Base-by-base conservation (phyloP, 208 protist genomes). In the Acanthamoeba castellanii region DNA sequence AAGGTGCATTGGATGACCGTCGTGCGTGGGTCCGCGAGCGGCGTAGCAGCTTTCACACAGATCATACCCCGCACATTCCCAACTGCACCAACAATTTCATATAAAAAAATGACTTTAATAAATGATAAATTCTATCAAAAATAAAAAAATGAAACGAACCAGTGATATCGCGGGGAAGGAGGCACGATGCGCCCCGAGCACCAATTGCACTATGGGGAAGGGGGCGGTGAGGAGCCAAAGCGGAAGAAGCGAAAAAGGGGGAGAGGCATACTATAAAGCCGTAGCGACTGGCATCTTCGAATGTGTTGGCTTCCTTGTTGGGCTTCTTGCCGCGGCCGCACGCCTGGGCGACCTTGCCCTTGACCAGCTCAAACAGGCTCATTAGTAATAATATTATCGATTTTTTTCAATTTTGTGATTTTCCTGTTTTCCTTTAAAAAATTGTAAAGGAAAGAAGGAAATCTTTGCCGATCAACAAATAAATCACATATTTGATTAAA, bases 31-130 rank as follows among this genome's bases (percentile, higher is more conserved):
- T 9, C 85, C 85, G 30, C 27, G 25, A 22, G 52, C 30, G 27
- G 11, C 57, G 27, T 92, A 92, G 85, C 85, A 92, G 52, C 52
- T 70, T n/a, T 90, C 18, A 13, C 85, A 92, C 85, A 64, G 57
- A 27, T 92, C 85, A 32, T 92, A 92, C 20, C 85, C 85, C 27
- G 13, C 30, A 32, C 85, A 92, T 52, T 92, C 85, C 2, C 52
- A 74, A 13, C 84, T 90, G 84, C 37, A 42, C 37, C 37, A 1
- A 42, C 37, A 42, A 42, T 42, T 42, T 42, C 3, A n/a, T 66
- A 27, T 1, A 8, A 70, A 34, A 70, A 34, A 34, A 70, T 30
- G 64, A 3, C 61, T 5, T 22, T 7, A 20, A 68, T 27, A 68
- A 14, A 14, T 5, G 61, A 68, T 52, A 52, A 14, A 52, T 52